Base-by-base conservation (phyloP, 2,329 filamentous ascomycete genomes). In the Bipolaris cookei region DNA sequence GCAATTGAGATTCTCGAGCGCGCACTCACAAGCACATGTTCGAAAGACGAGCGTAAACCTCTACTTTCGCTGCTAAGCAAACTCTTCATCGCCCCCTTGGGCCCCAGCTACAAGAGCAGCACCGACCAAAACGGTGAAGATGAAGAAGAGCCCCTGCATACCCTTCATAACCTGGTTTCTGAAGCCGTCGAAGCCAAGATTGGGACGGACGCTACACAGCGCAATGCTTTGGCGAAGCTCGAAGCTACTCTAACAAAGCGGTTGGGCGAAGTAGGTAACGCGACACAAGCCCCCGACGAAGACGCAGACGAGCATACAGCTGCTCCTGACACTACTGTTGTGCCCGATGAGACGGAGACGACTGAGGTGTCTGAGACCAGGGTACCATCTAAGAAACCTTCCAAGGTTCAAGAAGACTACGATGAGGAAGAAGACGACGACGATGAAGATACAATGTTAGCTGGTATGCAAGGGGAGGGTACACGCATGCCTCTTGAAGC, bases 31-130 rank as follows among this genome's bases (percentile, higher is more conserved):
- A 86, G 83, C 55, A 83, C 87, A 13, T 79, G 77, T 55, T 86
- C 81, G 62, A 90, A 90, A 73, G 92, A 97, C 63, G 93, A 97
- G 76, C 91, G 90, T 79, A 97, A 96, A 74, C 84, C 71, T 1
- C 53, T 75, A 67, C 76, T 75, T 1, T 59, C 88, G 0, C 85
- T 97, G 45, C 83, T 98, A 1, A 87, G 87, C 63, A 98, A 97
- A 77, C 81, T 97, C 1, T 87, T 93, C 71, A 83, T 98, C 1
- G 84, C 91, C 0, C 81, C 88, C 1, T 87, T 87, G 0, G 59
- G 65, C 21, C 61, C 66, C 7, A 73, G 71, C 25, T 63, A 77
- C 2, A 63, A 56, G 14, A 71, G 73, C 20, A 23, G 72, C 20
- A 30, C 10, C 28, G 54, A 63, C 10, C 57, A 66, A 38, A 38